Base-by-base conservation (phyloP, 2,329 filamentous ascomycete genomes). In the Bipolaris zeicola region DNA sequence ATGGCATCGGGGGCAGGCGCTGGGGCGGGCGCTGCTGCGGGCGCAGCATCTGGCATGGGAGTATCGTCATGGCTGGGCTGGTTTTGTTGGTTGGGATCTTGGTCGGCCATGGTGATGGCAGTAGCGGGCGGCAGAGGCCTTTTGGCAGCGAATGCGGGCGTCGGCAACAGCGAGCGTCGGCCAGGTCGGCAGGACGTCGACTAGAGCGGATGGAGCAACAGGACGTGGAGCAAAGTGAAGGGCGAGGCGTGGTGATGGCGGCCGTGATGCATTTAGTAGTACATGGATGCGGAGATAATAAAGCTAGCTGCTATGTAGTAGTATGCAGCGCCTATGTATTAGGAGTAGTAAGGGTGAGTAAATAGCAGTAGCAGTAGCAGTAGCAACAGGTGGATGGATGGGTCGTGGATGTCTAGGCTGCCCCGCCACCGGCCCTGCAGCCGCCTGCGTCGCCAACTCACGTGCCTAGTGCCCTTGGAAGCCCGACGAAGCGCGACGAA, bases 11-110 rank as follows among this genome's bases (percentile, higher is more conserved):
- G 54, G 37, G 43, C 79, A 55, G 79, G 79, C 28, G 28, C 10
- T 10, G 26, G 26, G 7, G 26, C 7, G 26, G 26, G 26, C 26
- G 26, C 26, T 8, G 26, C 8, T 28, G 26, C 26, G 2, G 26
- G 26, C 7, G 26, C 26, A 6, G 79, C 79, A 51, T 59, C 57
- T 18, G 57, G 78, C 69, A 74, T 73, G 52, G 68, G 65, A 50
- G 66, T 68, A 46, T 73, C 72, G 41, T 67, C 60, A 14, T 53
- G 52, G 28, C 43, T 38, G 7, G 45, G 50, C 16, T 39, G 42
- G 22, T 24, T n/a, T 1, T 24, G 34, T 54, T 59, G 55, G n/a
- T 61, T 48, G 11, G 48, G 43, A 26, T 55, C 41, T 45, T 56
- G 48, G 52, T 61, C 58, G 13, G 68, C 67, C 67, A 74, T 74